Evolutionary conservation across 169 alveolate species (phyloP), one percentile per base, ranked within the genome.

Genomic region (Plasmodium gallinaceum): DNA sequence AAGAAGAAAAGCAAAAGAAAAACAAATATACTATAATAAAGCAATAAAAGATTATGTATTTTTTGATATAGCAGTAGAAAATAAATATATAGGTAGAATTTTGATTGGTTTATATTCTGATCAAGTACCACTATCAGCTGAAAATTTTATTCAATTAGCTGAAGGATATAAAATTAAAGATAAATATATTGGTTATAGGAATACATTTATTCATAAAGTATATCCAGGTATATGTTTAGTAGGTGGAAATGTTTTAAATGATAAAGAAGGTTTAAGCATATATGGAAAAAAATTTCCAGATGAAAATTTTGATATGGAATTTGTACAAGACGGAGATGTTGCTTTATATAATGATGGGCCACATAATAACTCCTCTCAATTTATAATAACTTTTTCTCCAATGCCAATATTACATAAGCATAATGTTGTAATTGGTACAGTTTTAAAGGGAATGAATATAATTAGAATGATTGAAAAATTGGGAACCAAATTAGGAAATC

Each of bases 271-370:
- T 20, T 91, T 93, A 69, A 92, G 95, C 32, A 92, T 94, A 46
- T 94, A 92, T 65, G 93, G 88, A 20, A 88, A 70, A 86, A 88
- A 93, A 66, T 88, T 93, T 54, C 96, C 96, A 6, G 96, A 93
- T 70, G 96, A 93, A 85, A 57, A 86, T 48, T 92, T 91, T 52
- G 94, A 91, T 43, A 86, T 83, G 69, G 88, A 76, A 54, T 93
- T 93, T 74, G 94, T 93, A 12, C 96, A 93, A 68, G 95, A 88
- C 52, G 96, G 96, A 37, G 96, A 93, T 71, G 95, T 93, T 58
- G 96, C 96, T 42, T 85, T 93, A 92, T 74, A 76, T 48, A 73
- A 88, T 57, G 78, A 92, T 48, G 89, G 92, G 62, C 93, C 92
- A 32, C 85, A 78, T 42, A 94, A 95, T 14, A 61, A 88, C 45